Evolutionary conservation across 2,329 filamentous ascomycete species (phyloP).

Genomic region (Cercospora janseana): DNA sequence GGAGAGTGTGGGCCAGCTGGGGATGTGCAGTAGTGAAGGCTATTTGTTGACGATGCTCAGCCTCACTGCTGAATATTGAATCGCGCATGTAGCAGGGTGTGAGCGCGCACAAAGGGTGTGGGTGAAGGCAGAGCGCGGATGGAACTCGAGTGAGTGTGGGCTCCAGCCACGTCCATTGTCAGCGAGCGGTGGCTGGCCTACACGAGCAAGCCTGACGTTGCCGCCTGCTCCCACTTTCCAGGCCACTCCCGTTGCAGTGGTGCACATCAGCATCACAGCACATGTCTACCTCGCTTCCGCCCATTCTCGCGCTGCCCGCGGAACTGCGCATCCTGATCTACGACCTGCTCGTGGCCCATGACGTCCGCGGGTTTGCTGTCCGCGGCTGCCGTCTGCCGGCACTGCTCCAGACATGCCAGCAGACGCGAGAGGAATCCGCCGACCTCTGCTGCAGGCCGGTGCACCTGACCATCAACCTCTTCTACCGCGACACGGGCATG

Average conservation of each 20-base stretch:
- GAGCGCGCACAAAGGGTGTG: too few relatives aligned
- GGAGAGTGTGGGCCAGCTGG: too few relatives aligned
- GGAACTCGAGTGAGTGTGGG: not conserved
- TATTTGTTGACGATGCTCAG: too few relatives aligned
- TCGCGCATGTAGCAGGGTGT: too few relatives aligned
- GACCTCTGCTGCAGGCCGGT: constrained; percentile 19
- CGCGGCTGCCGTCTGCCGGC: constrained; percentile 12
- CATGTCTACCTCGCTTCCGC: not conserved
- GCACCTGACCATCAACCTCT: constrained; percentile 14
- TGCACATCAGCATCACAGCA: not conserved
- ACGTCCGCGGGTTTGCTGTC: constrained; percentile 17
- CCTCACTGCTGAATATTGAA: too few relatives aligned
- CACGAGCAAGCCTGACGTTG: too few relatives aligned
- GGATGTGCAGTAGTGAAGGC: too few relatives aligned
- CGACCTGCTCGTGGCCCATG: constrained; percentile 14
- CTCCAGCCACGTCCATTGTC: constrained; percentile 3
- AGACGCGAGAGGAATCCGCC: constrained; percentile 17
- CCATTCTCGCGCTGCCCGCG: constrained; percentile 18
- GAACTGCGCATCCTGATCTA: constrained; percentile 21
- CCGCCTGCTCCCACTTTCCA: too few relatives aligned
- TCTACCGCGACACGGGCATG: constrained; percentile 16
- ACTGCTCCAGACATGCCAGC: constrained; percentile 15
- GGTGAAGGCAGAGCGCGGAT: not conserved
- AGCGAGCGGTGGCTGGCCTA: too few relatives aligned
- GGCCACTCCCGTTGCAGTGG: not conserved